phyloP scores from a whole-genome alignment of 2,329 filamentous ascomycete genomes.

The Epichloe scottii region DNA sequence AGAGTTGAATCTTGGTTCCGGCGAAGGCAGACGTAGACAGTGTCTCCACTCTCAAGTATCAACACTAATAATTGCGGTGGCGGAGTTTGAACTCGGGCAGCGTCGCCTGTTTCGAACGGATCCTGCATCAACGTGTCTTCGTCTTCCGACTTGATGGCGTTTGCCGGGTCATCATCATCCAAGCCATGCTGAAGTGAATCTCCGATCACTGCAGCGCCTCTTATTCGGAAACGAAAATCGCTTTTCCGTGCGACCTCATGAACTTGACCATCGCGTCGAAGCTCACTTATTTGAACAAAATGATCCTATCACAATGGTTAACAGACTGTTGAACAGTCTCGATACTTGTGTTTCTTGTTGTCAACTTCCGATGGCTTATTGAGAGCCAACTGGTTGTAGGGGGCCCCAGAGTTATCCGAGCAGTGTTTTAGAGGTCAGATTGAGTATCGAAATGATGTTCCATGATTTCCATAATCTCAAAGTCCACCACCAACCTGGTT shows the following conservation, averaged over 20 bases:
- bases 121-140: slow-evolving; percentile 25
- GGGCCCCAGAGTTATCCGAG: background rate
- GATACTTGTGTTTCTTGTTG: background rate
- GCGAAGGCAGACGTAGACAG: slow-evolving; percentile 64
- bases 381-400: background rate
- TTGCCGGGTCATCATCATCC: slow-evolving; percentile 17
- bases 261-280: slow-evolving; percentile 55
- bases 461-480: background rate
- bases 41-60: slow-evolving; percentile 57
- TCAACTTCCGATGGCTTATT: background rate
- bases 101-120: slow-evolving; percentile 8
- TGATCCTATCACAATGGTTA: slow-evolving; percentile 42
- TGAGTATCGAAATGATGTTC: background rate
- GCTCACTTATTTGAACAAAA: slow-evolving; percentile 69
- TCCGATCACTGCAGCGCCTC: slow-evolving; percentile 67
- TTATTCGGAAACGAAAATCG: slow-evolving; percentile 68
- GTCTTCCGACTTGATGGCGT: slow-evolving; percentile 27
- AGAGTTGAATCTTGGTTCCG: slow-evolving; percentile 29
- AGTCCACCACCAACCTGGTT: background rate
- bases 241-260: slow-evolving; percentile 64
- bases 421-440: background rate
- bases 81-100: slow-evolving; percentile 18
- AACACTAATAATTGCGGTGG: slow-evolving; percentile 76
- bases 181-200: slow-evolving; percentile 29
- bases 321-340: background rate